Conservation (phyloP, 1,139 yeast species). For the Saccharomycopsis phalli region DNA sequence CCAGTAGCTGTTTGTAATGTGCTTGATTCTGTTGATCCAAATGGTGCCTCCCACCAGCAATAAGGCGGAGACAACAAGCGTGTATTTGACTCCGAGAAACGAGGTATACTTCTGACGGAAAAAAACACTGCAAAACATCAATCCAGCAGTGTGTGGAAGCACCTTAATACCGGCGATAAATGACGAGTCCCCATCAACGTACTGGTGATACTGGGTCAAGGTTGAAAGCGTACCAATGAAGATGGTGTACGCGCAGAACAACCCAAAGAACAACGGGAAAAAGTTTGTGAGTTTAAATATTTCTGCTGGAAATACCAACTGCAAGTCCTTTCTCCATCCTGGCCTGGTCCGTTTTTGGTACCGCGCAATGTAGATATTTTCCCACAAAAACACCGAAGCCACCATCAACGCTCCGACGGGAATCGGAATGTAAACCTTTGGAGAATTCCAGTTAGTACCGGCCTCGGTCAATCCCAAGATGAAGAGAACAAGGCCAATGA, state of each 20-base stretch:
- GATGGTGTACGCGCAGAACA: conserved; percentile 21
- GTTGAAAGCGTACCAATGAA: conserved; percentile 20
- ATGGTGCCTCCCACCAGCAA: conserved; percentile 19
- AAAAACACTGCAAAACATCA: conserved; percentile 21
- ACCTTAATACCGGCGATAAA: conserved; percentile 27
- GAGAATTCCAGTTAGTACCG: conserved; percentile 24
- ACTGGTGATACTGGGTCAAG: conserved; percentile 17
- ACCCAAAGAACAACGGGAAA: conserved; percentile 17
- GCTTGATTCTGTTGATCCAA: conserved; percentile 25
- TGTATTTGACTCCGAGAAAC: conserved; percentile 13
- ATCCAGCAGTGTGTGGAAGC: conserved; percentile 25
- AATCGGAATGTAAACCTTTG: conserved; percentile 24
- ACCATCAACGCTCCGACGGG: conserved; percentile 25
- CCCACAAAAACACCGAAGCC: conserved; percentile 22
- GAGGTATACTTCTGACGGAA: neutral
- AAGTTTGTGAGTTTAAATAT: conserved; percentile 22
- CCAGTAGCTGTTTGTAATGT: conserved; percentile 25
- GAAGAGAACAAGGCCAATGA: conserved; percentile 26
- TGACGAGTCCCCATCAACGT: conserved; percentile 22
- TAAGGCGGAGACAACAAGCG: conserved; percentile 20
- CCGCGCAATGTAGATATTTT: conserved; percentile 15
- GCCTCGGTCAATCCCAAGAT: conserved; percentile 26
- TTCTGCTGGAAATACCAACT: conserved; percentile 22
- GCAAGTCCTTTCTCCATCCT: conserved; percentile 15
- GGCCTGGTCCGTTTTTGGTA: neutral